These are phyloP conservation scores for Cystobasidium sp. DNA, from an alignment of 1,284 basidiomycete genomes.

Conservation along the genomic window DNA sequence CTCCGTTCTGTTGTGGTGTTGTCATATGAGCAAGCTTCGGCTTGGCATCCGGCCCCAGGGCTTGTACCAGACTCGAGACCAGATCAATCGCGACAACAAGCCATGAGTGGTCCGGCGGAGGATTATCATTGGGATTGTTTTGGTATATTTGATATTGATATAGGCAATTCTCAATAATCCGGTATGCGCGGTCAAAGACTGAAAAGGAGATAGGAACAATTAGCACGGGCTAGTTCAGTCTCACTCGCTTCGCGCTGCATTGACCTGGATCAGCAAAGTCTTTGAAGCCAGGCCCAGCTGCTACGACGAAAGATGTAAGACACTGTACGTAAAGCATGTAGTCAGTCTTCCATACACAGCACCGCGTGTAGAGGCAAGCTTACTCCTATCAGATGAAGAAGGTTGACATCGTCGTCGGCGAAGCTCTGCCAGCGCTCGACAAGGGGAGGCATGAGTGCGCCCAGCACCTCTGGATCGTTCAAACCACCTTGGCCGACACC, in stretches of 20 bases:
- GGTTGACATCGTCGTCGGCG: constrained; percentile 85
- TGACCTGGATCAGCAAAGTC: constrained; percentile 78
- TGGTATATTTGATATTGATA: constrained; percentile 80
- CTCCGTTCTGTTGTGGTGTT: constrained; percentile 65
- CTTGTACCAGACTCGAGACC: constrained; percentile 92
- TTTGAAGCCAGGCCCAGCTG: constrained; percentile 85
- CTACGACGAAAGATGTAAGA: constrained; percentile 94
- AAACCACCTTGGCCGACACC: constrained; percentile 84
- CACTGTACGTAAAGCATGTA: constrained; percentile 65
- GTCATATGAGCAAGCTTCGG: constrained; percentile 64
- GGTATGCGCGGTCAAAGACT: constrained; percentile 88
- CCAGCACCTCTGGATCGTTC: constrained; percentile 81
- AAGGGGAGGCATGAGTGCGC: constrained; percentile 94
- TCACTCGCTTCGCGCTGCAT: background rate
- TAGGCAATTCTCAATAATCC: constrained; percentile 79
- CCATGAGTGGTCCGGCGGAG: constrained; percentile 89
- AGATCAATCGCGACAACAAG: constrained; percentile 96
- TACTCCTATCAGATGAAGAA: constrained; percentile 92
- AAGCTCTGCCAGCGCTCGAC: constrained; percentile 86
- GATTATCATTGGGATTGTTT: constrained; percentile 79
- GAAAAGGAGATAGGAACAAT: background rate
- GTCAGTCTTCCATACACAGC: constrained; percentile 33
- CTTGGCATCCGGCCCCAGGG: constrained; percentile 75
- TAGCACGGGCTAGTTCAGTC: background rate
- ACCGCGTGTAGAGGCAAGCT: background rate